A percentile compares a stretch with the other conserved stretches of the same genome.
These are phyloP conservation scores for Rhodotorula sp. DNA, from an alignment of 1,284 basidiomycete species.

Conservation along the genomic window DNA sequence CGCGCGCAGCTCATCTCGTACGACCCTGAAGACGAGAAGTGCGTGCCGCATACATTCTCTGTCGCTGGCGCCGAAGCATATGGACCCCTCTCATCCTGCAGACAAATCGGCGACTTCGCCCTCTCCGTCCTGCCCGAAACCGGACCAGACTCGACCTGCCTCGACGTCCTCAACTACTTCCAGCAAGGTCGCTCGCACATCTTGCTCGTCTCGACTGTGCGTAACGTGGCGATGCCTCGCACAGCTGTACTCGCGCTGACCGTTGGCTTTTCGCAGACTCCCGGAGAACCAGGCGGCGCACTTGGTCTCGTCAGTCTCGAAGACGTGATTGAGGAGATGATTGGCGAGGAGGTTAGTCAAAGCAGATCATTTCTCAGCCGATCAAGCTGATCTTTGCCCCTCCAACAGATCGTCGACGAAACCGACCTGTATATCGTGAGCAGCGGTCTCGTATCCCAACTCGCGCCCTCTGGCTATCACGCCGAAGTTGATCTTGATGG, in stretches of 20 bases:
- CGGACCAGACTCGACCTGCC: constrained; percentile 76
- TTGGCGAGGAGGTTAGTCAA: constrained; percentile 69
- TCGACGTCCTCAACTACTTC: constrained; percentile 59
- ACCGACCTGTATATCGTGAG: constrained; percentile 42
- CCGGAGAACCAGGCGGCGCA: constrained; percentile 53
- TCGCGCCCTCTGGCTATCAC: neutral
- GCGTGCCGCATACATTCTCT: constrained; percentile 65
- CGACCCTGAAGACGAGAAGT: constrained; percentile 75
- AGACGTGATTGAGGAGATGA: constrained; percentile 69
- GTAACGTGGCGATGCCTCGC: constrained; percentile 55
- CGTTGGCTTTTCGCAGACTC: constrained; percentile 43
- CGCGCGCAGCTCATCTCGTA: constrained; percentile 69
- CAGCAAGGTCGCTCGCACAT: constrained; percentile 95
- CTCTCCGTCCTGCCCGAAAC: constrained; percentile 82
- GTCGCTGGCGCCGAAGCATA: too few species aligned
- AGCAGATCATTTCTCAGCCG: too few species aligned
- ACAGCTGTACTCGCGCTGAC: neutral
- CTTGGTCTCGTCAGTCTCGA: constrained; percentile 52
- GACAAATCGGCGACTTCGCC: constrained; percentile 48
- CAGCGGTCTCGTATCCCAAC: neutral
- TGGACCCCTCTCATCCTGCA: neutral
- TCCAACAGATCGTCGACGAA: constrained; percentile 38
- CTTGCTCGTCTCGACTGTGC: constrained; percentile 73
- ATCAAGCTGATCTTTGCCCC: neutral
- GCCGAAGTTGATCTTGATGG: neutral